Conservation (phyloP, 2,329 filamentous ascomycete species). For the Delphinella strobiligena region DNA sequence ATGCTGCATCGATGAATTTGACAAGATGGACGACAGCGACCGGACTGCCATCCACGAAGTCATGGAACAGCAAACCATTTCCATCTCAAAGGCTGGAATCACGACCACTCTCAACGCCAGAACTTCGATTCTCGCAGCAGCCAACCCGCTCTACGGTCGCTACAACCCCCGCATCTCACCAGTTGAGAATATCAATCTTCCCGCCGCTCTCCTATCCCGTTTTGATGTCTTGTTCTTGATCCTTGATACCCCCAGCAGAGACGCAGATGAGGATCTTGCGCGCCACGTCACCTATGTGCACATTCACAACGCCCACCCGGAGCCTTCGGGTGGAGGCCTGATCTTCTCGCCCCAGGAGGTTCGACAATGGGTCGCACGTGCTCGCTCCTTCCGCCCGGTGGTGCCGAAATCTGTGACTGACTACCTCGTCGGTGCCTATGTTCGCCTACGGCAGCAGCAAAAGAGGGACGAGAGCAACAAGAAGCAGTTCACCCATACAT, state of each 20-base stretch:
- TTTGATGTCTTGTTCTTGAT: conserved; percentile 97
- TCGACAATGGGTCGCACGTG: conserved; percentile 88
- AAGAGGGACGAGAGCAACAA: conserved; percentile 83
- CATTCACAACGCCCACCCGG: conserved; percentile 90
- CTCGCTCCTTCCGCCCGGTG: conserved; percentile 74
- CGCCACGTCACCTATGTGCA: conserved; percentile 94
- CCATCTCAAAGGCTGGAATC: conserved; percentile 66
- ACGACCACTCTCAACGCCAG: conserved; percentile 86
- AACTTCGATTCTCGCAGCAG: conserved; percentile 88
- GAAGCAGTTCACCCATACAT: conserved; percentile 88
- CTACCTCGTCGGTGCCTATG: conserved; percentile 95
- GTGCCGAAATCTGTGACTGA: conserved; percentile 80
- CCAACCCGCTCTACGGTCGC: conserved; percentile 92
- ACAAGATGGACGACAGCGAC: conserved; percentile 68
- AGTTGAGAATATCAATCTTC: conserved; percentile 97
- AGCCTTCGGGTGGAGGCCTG: conserved; percentile 50
- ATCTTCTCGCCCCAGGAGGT: conserved; percentile 90
- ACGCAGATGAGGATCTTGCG: conserved; percentile 83
- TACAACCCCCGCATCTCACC: conserved; percentile 97
- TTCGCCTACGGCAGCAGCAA: conserved; percentile 83
- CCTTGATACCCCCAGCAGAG: conserved; percentile 82
- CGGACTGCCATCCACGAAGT: conserved; percentile 67
- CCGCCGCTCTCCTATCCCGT: conserved; percentile 89
- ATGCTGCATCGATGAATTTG: conserved; percentile 70
- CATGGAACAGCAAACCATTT: conserved; percentile 71